Evolutionary conservation across 305 asterid species (phyloP).

Genomic region (Solanum hybrid): DNA sequence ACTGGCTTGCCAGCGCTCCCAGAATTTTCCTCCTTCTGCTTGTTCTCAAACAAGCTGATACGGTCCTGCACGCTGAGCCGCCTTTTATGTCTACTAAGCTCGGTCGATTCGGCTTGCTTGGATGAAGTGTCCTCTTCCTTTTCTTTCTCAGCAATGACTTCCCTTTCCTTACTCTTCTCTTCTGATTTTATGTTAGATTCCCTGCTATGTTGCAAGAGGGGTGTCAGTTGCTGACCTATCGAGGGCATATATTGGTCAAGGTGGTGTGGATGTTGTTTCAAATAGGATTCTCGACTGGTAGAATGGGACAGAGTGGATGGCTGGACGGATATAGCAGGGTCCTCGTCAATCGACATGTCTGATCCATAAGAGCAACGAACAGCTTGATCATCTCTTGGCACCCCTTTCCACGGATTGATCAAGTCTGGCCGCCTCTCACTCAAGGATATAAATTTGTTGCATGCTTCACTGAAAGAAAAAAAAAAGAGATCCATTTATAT

Average conservation of each 20-base stretch:
- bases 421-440: slow-evolving; percentile 53
- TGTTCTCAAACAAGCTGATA: slow-evolving; percentile 73
- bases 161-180: slow-evolving; percentile 20
- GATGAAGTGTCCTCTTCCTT: slow-evolving; percentile 32
- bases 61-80: slow-evolving; percentile 94
- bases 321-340: slow-evolving; percentile 35
- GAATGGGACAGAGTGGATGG: slow-evolving; percentile 12
- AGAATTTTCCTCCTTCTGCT: slow-evolving; percentile 58
- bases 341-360: slow-evolving; percentile 79
- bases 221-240: slow-evolving; percentile 9
- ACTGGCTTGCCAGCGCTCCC: slow-evolving; percentile 50
- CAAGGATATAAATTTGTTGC: slow-evolving; percentile 50
- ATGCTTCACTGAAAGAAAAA: slow-evolving; percentile 48
- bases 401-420: slow-evolving; percentile 42
- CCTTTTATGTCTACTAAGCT: slow-evolving; percentile 19
- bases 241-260: slow-evolving; percentile 1
- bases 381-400: slow-evolving; percentile 30
- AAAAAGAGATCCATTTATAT: not conserved
- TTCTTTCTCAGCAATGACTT: slow-evolving; percentile 23
- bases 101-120: slow-evolving; percentile 31
- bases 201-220: slow-evolving; percentile 21
- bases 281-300: not conserved
- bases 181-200: slow-evolving; percentile 47
- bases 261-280: not conserved
- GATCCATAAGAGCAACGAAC: slow-evolving; percentile 68